Conservation (phyloP, 208 protist species). For the Leishmania lainsoni region DNA sequence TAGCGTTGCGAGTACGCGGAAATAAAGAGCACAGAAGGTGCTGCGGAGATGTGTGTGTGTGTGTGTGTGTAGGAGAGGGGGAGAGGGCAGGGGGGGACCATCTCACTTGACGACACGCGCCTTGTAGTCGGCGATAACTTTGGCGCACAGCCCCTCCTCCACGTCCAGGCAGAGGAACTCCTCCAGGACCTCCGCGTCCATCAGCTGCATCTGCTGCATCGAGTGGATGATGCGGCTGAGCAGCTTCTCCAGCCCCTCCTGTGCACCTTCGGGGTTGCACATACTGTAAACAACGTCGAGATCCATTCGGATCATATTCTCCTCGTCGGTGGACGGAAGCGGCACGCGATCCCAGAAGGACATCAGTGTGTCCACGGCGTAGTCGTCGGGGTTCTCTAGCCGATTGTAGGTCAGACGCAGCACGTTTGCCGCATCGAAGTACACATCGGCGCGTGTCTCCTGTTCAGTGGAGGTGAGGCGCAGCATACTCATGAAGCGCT, state of each 20-base stretch:
- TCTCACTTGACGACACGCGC: slow-evolving; percentile 5
- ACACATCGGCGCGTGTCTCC: slow-evolving; percentile 70
- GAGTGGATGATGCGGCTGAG: slow-evolving; percentile 66
- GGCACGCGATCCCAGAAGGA: slow-evolving; percentile 74
- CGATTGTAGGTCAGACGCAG: slow-evolving; percentile 73
- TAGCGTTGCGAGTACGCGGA: not conserved
- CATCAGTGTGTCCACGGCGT: slow-evolving; percentile 68
- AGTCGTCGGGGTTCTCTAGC: slow-evolving; percentile 55
- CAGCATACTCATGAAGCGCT: slow-evolving; percentile 88
- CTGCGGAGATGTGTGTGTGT: not conserved
- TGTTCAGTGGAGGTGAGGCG: slow-evolving; percentile 71
- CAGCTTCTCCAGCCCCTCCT: slow-evolving; percentile 59
- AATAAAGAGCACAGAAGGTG: not conserved
- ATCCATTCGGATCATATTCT: slow-evolving; percentile 40
- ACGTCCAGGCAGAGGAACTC: slow-evolving; percentile 46
- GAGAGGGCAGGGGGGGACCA: not conserved
- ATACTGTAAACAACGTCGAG: slow-evolving; percentile 67
- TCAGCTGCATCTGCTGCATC: slow-evolving; percentile 58
- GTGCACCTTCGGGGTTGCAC: slow-evolving; percentile 45
- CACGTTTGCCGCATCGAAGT: slow-evolving; percentile 80
- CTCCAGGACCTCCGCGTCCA: slow-evolving; percentile 55
- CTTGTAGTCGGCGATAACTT: slow-evolving; percentile 41
- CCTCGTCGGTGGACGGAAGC: slow-evolving; percentile 34
- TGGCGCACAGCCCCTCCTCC: slow-evolving; percentile 40
- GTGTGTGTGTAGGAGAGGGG: too few species aligned